Conservation (phyloP, 2,329 filamentous ascomycete species). For the Dothiorella sarmentorum region DNA sequence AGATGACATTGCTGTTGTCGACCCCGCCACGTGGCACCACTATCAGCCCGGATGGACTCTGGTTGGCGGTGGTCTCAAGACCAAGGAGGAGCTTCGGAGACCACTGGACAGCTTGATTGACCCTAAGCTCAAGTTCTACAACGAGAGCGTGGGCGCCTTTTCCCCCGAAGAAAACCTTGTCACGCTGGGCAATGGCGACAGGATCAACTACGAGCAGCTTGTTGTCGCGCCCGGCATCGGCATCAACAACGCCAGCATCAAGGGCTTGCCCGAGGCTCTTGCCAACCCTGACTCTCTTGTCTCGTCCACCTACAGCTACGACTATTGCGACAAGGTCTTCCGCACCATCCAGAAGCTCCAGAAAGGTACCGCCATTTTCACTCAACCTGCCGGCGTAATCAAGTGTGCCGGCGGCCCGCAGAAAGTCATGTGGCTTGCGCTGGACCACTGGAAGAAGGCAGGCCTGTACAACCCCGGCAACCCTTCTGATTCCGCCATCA, state of each 20-base stretch:
- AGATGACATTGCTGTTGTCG: slow-evolving; percentile 62
- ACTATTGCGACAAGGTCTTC: slow-evolving; percentile 38
- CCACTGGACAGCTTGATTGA: slow-evolving; percentile 54
- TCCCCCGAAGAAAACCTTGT: slow-evolving; percentile 56
- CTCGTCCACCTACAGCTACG: slow-evolving; percentile 38
- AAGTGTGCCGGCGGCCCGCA: slow-evolving; percentile 42
- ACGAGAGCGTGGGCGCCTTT: slow-evolving; percentile 49
- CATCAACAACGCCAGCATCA: slow-evolving; percentile 30
- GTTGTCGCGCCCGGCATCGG: slow-evolving; percentile 54
- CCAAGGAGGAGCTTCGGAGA: slow-evolving; percentile 55
- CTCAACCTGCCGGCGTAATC: slow-evolving; percentile 37
- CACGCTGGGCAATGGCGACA: slow-evolving; percentile 54
- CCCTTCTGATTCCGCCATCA: slow-evolving; percentile 29
- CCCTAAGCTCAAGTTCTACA: slow-evolving; percentile 61
- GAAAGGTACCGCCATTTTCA: slow-evolving; percentile 38
- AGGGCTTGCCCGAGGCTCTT: slow-evolving; percentile 36
- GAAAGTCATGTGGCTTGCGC: slow-evolving; percentile 43
- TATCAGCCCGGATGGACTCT: slow-evolving; percentile 70
- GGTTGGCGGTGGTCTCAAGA: slow-evolving; percentile 64
- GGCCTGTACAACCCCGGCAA: slow-evolving; percentile 32
- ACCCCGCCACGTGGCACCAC: slow-evolving; percentile 61
- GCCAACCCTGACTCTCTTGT: slow-evolving; percentile 33
- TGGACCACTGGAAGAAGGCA: slow-evolving; percentile 37
- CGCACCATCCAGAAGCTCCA: slow-evolving; percentile 31
- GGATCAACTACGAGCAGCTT: slow-evolving; percentile 61